Percentiles rank a stretch among this genome's conserved stretches.
Conservation (phyloP, 164 flowering plant genomes). For the Chimonanthus praecox region DNA sequence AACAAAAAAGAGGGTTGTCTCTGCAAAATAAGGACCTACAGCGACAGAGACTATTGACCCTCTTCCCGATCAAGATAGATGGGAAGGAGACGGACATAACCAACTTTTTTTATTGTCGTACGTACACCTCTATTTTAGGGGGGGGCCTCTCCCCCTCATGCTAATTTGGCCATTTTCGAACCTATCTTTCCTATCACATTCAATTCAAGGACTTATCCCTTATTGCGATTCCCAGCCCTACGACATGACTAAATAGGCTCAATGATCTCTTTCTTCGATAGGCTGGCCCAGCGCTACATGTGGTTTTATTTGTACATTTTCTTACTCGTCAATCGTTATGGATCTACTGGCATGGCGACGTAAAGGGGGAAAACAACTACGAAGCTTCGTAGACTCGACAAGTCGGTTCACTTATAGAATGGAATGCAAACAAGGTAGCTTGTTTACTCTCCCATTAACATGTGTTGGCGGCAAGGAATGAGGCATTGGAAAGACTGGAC, state of each 20-base stretch:
- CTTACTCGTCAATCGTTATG: neutral
- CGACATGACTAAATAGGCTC: too few relatives aligned
- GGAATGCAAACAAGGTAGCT: too few relatives aligned
- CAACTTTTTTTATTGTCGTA: too few relatives aligned
- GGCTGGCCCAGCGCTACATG: too few relatives aligned
- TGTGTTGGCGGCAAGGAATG: conserved; percentile 1
- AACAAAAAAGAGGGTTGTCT: neutral
- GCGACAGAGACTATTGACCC: neutral
- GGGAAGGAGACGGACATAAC: neutral
- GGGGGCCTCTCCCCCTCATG: neutral
- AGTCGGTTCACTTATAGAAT: too few relatives aligned
- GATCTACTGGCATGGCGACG: too few relatives aligned
- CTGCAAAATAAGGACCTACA: neutral
- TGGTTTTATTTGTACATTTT: neutral
- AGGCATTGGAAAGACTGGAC: conserved; percentile 1
- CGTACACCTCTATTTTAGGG: neutral
- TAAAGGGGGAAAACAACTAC: too few relatives aligned
- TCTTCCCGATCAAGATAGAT: neutral
- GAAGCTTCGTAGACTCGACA: too few relatives aligned
- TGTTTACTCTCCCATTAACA: neutral
- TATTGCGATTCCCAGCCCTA: too few relatives aligned
- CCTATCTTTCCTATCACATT: neutral
- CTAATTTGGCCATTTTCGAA: neutral
- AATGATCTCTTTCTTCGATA: too few relatives aligned
- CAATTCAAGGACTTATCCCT: neutral